A percentile compares a stretch with the other conserved stretches of the same genome.
These are phyloP conservation scores for Solanum chiquidenum DNA, from an alignment of 257 asterid species.

Conservation along the genomic window DNA sequence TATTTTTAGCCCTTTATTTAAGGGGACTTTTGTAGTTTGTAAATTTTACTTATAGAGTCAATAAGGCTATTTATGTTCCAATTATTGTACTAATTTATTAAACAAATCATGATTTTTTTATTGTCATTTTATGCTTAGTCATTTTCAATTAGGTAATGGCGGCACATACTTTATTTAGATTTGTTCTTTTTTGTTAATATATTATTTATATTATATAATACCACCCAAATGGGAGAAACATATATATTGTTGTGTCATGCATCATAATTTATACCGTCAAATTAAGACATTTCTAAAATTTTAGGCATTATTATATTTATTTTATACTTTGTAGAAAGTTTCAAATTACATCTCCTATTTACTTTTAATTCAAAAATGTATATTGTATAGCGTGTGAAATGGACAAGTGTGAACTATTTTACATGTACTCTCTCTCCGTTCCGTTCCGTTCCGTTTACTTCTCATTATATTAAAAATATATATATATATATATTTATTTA, in stretches of 20 bases:
- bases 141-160: background rate
- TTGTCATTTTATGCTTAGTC: background rate
- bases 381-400: background rate
- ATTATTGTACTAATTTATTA: slow-evolving; percentile 27
- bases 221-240: slow-evolving; percentile 1
- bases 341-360: background rate
- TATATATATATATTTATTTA: too few relatives aligned
- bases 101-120: slow-evolving; percentile 3
- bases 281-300: background rate
- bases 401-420: background rate
- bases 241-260: background rate
- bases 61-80: slow-evolving; percentile 17
- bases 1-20: slow-evolving; percentile 1
- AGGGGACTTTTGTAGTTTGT: slow-evolving; percentile 12
- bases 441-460: too few relatives aligned
- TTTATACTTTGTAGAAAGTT: background rate
- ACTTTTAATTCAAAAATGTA: background rate
- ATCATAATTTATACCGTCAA: background rate
- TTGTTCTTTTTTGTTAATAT: background rate
- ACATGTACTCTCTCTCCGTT: background rate
- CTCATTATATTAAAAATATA: too few relatives aligned
- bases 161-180: background rate
- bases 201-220: background rate
- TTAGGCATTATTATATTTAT: background rate
- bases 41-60: slow-evolving; percentile 4